Evolutionary conservation across 148 eudicot species (phyloP), one percentile per base, ranked within the genome.

Genomic region (Chenopodium suecicum): DNA sequence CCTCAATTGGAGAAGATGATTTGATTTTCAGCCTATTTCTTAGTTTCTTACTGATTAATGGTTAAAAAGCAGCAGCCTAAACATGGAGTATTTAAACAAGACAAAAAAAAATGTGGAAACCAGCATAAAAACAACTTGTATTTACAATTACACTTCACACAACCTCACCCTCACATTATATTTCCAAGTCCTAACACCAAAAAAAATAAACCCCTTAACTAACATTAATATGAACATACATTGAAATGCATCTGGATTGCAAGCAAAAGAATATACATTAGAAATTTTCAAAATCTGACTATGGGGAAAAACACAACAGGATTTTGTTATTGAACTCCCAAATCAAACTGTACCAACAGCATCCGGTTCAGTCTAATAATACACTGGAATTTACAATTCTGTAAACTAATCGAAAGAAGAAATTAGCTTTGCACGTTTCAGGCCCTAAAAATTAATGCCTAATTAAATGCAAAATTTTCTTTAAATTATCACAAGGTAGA

Each of bases 361-460:
- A 75, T 58, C 16, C 41, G 31, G 44, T 69, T 76, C 63, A 66
- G 69, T 56, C 62, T 56, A 75, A 79, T 79, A 75, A 79, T 80
- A 81, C 73, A 76, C 76, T 64, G 76, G 41, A 80, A 80, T 84
- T 47, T 84, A 84, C 86, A 84, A 80, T 77, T 79, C 67, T 74
- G 82, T 74, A 58, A 58, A 72, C 78, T 72, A 71, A 80, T 70
- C 14, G 12, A 73, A 84, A 4, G 31, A 75, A 76, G 68, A 74
- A 60, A 76, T 80, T 31, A 72, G 46, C 58, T 47, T 66, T 23
- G 74, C 78, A 69, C 76, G 6, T 6, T 54, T 16, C 47, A n/a
- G 41, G 79, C 44, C 79, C 83, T 75, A 75, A 73, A 2, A 80
- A 41, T 41, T 67, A 66, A 9, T 41, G 79, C 86, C 86, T 76